phyloP scores from a whole-genome alignment of 352 stramenopile genomes.

The Phytophthora boehmeriae region DNA sequence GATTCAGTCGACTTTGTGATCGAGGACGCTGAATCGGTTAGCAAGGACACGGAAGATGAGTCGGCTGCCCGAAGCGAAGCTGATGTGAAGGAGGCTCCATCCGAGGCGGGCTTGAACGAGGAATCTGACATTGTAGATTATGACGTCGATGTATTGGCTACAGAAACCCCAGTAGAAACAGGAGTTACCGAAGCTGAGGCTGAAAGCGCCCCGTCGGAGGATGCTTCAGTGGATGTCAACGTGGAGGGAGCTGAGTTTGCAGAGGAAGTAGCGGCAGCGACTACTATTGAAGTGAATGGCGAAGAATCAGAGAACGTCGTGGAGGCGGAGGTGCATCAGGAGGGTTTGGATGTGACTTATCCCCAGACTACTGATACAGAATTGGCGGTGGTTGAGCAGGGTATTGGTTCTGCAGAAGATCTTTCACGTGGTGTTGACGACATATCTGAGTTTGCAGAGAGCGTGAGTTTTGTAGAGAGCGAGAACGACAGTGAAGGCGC shows the following conservation, averaged over 20 bases:
- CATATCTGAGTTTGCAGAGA: conserved; percentile 5
- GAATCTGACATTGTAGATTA: conserved; percentile 5
- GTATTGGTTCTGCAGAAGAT: conserved; percentile 14
- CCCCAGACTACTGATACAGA: conserved; percentile 4
- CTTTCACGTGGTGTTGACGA: background rate
- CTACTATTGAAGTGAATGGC: background rate
- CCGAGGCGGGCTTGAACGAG: background rate
- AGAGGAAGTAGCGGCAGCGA: background rate
- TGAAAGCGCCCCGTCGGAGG: conserved; percentile 1
- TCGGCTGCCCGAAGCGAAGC: background rate
- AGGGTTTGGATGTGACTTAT: conserved; percentile 24
- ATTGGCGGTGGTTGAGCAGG: conserved; percentile 5
- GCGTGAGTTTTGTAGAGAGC: background rate
- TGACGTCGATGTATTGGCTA: conserved; percentile 1
- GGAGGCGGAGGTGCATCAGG: conserved; percentile 26
- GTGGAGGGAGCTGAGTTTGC: conserved; percentile 5
- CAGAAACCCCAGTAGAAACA: no score
- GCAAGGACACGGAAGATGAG: background rate
- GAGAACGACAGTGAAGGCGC: background rate
- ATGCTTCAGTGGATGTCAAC: background rate
- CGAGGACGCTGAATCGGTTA: conserved; percentile 2
- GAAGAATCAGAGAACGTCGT: conserved; percentile 16
- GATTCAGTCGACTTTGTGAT: background rate
- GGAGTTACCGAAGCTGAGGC: conserved; percentile 8
- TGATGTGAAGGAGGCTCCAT: background rate